Percentiles rank a stretch among this genome's conserved stretches.
Conservation (phyloP, 352 stramenopile genomes). For the Globisporangium paroecandrum region DNA sequence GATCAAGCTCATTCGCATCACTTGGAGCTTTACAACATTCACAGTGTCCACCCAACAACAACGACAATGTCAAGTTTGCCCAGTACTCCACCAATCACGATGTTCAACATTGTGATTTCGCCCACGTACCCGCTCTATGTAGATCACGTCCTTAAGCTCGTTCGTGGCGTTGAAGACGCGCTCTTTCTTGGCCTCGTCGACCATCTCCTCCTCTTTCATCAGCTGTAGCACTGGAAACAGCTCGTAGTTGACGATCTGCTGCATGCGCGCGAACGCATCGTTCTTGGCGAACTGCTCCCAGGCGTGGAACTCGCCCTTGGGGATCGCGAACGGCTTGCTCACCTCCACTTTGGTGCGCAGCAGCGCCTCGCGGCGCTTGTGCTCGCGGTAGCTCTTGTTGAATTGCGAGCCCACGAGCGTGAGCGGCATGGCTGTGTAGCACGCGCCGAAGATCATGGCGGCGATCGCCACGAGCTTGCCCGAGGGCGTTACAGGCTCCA, state of each 20-base stretch:
- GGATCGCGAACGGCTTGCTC: conserved; percentile 54
- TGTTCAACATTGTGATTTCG: background rate
- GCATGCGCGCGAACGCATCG: conserved; percentile 42
- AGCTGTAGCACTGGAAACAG: conserved; percentile 44
- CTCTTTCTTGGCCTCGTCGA: conserved; percentile 43
- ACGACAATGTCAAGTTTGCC: background rate
- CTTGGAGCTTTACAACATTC: conserved; percentile 37
- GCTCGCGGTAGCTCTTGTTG: conserved; percentile 78
- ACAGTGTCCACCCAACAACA: background rate
- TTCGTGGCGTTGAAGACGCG: conserved; percentile 25
- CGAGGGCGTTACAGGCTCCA: conserved; percentile 60
- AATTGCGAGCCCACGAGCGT: conserved; percentile 79
- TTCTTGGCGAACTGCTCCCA: conserved; percentile 59
- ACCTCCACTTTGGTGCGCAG: conserved; percentile 71
- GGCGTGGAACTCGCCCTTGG: conserved; percentile 32
- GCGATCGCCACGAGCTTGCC: conserved; percentile 70
- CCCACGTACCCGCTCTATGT: conserved; percentile 36
- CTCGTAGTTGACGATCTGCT: conserved; percentile 28
- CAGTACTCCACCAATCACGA: background rate
- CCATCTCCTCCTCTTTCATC: conserved; percentile 43
- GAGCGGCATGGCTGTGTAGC: conserved; percentile 79
- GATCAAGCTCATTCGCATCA: conserved; percentile 58
- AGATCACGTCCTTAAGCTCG: conserved; percentile 55
- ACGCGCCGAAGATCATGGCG: conserved; percentile 81
- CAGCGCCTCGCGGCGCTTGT: conserved; percentile 70